phyloP scores from a whole-genome alignment of 2,329 filamentous ascomycete genomes.

The Penicillium sclerotiorum region DNA sequence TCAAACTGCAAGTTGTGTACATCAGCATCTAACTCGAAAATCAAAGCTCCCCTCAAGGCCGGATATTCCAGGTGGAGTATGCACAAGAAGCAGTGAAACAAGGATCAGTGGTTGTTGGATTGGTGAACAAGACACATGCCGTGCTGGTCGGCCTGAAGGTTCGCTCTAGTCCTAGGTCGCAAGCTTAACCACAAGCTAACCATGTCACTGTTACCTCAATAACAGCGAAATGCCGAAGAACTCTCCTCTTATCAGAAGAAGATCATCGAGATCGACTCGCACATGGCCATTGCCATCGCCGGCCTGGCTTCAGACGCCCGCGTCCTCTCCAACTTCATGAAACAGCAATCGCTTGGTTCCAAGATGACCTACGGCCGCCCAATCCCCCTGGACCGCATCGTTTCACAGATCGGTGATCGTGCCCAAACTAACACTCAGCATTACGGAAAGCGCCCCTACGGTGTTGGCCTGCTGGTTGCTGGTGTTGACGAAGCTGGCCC shows the following conservation, averaged over 20 bases:
- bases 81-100: constrained; percentile 98
- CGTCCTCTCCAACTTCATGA: constrained; percentile 99
- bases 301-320: constrained; percentile 96
- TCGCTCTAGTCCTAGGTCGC: constrained; percentile 24
- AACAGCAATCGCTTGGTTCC: constrained; percentile 94
- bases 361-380: constrained; percentile 94
- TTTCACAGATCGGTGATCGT: constrained; percentile 90
- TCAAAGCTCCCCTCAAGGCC: constrained; percentile 89
- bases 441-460: constrained; percentile 94
- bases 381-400: constrained; percentile 86
- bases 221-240: constrained; percentile 95
- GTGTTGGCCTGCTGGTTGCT: constrained; percentile 87
- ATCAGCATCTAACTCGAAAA: constrained; percentile 17
- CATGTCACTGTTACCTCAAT: constrained; percentile 11
- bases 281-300: constrained; percentile 92
- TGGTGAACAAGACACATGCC: constrained; percentile 97
- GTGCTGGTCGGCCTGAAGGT: constrained; percentile 97
- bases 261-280: constrained; percentile 93
- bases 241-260: constrained; percentile 99
- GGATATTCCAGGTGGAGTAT: constrained; percentile 99
- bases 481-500: constrained; percentile 93
- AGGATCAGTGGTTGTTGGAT: constrained; percentile 94
- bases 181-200: background rate
- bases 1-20: constrained; percentile 15
- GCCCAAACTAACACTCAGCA: constrained; percentile 98